These are phyloP conservation scores for Nakaseomyces nivariensis DNA, from an alignment of 1,139 yeast species.

Conservation along the genomic window DNA sequence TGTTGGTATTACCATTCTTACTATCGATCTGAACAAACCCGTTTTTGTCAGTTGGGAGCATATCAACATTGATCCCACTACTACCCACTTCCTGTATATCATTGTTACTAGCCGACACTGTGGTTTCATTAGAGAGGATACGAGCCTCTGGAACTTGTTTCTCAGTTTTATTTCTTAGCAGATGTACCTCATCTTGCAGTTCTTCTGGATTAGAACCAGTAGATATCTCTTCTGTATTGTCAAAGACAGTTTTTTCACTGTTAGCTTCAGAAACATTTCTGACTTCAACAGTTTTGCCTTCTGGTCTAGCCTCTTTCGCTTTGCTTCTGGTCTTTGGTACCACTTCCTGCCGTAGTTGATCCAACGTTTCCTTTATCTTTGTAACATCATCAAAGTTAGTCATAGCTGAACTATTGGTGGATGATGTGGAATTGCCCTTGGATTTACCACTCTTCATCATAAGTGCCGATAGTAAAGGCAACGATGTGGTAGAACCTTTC, in stretches of 20 bases:
- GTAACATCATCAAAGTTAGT: constrained; percentile 1
- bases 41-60: constrained; percentile 16
- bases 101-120: not conserved
- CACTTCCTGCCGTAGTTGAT: constrained; percentile 13
- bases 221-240: not conserved
- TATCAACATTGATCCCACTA: constrained; percentile 13
- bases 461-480: constrained; percentile 20
- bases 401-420: not conserved
- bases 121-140: not conserved
- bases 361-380: constrained; percentile 16
- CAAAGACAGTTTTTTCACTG: not conserved
- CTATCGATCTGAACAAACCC: constrained; percentile 18
- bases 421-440: constrained; percentile 1
- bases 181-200: not conserved
- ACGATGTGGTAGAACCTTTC: constrained; percentile 9
- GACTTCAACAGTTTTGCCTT: not conserved
- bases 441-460: constrained; percentile 11
- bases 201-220: not conserved
- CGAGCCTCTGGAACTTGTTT: not conserved
- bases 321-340: not conserved
- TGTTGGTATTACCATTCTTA: constrained; percentile 15
- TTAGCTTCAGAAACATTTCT: not conserved
- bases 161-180: not conserved
- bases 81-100: constrained; percentile 4
- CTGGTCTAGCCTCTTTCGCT: not conserved